These are phyloP conservation scores for Tylopilus sp. DNA, from an alignment of 1,284 basidiomycete species.

Conservation along the genomic window DNA sequence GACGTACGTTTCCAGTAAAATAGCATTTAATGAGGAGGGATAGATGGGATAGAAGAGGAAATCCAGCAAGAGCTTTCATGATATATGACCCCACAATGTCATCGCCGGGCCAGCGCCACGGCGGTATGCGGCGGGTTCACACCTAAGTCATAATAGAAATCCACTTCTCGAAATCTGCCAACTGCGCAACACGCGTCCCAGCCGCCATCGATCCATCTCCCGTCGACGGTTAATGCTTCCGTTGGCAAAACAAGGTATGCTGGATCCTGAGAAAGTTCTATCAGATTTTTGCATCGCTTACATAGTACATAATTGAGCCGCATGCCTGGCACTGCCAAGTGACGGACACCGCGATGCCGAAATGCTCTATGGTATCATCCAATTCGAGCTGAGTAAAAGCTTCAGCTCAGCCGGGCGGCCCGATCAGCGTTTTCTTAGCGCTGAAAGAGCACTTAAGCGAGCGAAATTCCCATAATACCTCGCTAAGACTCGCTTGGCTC, in stretches of 20 bases:
- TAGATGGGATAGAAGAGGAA: background rate
- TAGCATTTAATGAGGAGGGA: slow-evolving; percentile 11
- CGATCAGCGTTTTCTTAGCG: too few relatives aligned
- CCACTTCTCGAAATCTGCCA: too few relatives aligned
- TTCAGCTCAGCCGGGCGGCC: too few relatives aligned
- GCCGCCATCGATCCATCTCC: background rate
- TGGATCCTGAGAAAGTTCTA: too few relatives aligned
- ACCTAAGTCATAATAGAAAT: background rate
- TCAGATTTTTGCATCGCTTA: too few relatives aligned
- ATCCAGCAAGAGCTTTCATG: background rate
- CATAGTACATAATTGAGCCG: background rate
- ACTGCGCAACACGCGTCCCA: background rate
- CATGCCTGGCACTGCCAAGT: too few relatives aligned
- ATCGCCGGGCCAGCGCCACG: background rate
- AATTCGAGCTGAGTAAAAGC: too few relatives aligned
- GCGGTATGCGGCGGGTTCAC: background rate
- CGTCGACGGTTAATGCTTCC: background rate
- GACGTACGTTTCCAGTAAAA: slow-evolving; percentile 20
- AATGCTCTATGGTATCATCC: background rate
- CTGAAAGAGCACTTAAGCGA: too few relatives aligned
- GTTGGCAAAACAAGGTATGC: background rate
- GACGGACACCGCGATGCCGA: too few relatives aligned
- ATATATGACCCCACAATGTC: background rate
- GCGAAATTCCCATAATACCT: too few relatives aligned
- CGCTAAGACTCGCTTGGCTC: too few relatives aligned